Percentiles rank a stretch among this genome's conserved stretches.
Evolutionary conservation across 768 basidiomycete species (phyloP).

Genomic region (Lentinula lateritia): DNA sequence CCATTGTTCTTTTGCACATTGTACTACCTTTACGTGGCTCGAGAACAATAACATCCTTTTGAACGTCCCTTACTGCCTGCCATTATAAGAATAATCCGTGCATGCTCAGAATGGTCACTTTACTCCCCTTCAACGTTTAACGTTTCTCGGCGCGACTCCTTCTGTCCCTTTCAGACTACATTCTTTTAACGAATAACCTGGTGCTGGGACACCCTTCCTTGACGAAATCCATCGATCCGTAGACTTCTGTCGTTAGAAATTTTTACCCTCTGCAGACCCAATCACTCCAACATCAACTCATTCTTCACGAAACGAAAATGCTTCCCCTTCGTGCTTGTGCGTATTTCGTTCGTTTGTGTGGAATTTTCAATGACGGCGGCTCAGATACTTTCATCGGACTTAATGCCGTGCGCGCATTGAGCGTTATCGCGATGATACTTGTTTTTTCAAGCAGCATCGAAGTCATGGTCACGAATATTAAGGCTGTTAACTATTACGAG

Average conservation of each 20-base stretch:
- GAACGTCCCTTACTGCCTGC: not conserved
- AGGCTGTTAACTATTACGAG: constrained; percentile 67
- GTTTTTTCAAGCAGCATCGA: constrained; percentile 79
- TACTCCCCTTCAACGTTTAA: not conserved
- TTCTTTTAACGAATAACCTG: constrained; percentile 4
- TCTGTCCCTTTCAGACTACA: not conserved
- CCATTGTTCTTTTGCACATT: constrained; percentile 5
- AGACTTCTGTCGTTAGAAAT: not conserved
- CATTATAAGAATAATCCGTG: not conserved
- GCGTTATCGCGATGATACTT: constrained; percentile 72
- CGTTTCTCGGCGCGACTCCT: not conserved
- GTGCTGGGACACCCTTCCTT: constrained; percentile 9
- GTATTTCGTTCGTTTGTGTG: constrained; percentile 14
- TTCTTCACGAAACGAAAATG: constrained; percentile 20
- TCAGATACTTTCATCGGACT: constrained; percentile 68
- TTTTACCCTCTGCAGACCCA: not conserved
- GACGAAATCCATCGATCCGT: constrained; percentile 1
- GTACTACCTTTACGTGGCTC: not conserved
- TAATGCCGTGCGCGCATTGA: constrained; percentile 72
- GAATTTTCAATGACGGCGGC: not conserved
- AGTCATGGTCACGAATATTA: constrained; percentile 65
- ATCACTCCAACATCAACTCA: not conserved
- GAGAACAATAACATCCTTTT: not conserved
- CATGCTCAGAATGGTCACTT: not conserved
- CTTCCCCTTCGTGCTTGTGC: constrained; percentile 43